Conservation (phyloP, 1,284 basidiomycete species). For the Coniferiporia weirii region DNA sequence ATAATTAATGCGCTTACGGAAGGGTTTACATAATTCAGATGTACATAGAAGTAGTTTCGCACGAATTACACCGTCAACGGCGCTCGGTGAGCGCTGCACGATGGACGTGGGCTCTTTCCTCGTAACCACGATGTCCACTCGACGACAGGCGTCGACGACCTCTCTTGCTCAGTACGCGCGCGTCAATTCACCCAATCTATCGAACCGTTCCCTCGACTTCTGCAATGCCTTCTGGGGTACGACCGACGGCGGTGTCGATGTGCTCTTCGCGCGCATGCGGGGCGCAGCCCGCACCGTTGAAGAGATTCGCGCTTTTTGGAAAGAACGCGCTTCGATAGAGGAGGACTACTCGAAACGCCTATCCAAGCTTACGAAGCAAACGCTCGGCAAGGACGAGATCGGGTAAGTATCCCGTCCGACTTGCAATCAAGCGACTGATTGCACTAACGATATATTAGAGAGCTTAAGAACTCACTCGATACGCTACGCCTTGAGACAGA, state of each 20-base stretch:
- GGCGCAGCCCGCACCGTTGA: slow-evolving; percentile 85
- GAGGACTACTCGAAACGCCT: slow-evolving; percentile 94
- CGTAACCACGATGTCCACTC: slow-evolving; percentile 44
- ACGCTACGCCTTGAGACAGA: slow-evolving; percentile 81
- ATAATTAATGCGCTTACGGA: neutral
- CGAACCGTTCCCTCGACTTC: slow-evolving; percentile 67
- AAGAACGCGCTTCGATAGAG: slow-evolving; percentile 87
- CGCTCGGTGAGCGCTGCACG: neutral
- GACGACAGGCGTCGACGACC: slow-evolving; percentile 70
- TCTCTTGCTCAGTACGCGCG: slow-evolving; percentile 65
- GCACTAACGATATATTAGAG: slow-evolving; percentile 40
- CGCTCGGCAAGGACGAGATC: slow-evolving; percentile 86
- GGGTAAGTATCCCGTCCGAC: slow-evolving; percentile 51
- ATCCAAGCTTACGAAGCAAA: slow-evolving; percentile 72
- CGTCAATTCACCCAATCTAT: slow-evolving; percentile 44
- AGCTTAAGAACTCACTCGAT: slow-evolving; percentile 75
- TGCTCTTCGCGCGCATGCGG: slow-evolving; percentile 83
- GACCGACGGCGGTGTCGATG: slow-evolving; percentile 85
- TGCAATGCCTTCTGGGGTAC: slow-evolving; percentile 97
- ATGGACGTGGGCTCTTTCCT: neutral
- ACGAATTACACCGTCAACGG: neutral
- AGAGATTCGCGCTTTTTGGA: slow-evolving; percentile 83
- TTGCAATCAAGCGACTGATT: slow-evolving; percentile 19
- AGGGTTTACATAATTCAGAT: neutral
- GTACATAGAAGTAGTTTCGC: neutral